Base-by-base conservation (phyloP, 345 rosid genomes). In the Salix suchowensis region DNA sequence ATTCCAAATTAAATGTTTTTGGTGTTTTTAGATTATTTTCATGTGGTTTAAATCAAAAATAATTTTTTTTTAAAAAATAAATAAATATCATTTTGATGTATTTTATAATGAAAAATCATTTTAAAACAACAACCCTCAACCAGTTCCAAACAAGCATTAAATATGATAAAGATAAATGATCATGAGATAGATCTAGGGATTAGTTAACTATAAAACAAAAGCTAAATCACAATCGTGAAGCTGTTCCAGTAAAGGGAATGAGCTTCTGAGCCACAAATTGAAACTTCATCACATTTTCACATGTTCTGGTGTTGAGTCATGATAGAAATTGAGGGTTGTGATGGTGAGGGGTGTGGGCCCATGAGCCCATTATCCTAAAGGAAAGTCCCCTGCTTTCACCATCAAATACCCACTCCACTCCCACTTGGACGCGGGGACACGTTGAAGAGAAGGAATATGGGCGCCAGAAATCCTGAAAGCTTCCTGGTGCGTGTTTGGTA, bases 261-360 rank as follows among this genome's bases (percentile, higher is more conserved):
- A 46, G 37, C 28, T 70, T 70, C 42, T 0, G 44, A 40, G 44
- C 0, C 13, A 21, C 1, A 4, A 19, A 23, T 36, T 19, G 26
- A 48, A 50, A 18, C 24, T 30, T 28, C 18, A 7, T 71, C 48
- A 8, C 16, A 0, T n/a, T 16, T 7, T 37, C 13, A 23, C 40
- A 21, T 36, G 68, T 18, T 7, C n/a, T 34, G 6, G 39, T 32
- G 46, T 3, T 12, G 14, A 9, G 62, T 10, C 28, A 9, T 0
- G 28, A 55, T 1, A 55, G 62, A n/a, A n/a, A 39, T 36, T 0
- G 14, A 36, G 69, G 13, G 23, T 0, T 4, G 61, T 48, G 62
- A 50, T 1, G 44, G 34, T 58, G 46, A 55, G n/a, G n/a, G 75
- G 54, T 58, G 65, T n/a, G 75, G 65, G 75, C 21, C 46, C 74